A percentile compares a stretch with the other conserved stretches of the same genome.
Evolutionary conservation across 345 rosid genomes (phyloP).

Genomic region (Aquilaria yunnanensis): DNA sequence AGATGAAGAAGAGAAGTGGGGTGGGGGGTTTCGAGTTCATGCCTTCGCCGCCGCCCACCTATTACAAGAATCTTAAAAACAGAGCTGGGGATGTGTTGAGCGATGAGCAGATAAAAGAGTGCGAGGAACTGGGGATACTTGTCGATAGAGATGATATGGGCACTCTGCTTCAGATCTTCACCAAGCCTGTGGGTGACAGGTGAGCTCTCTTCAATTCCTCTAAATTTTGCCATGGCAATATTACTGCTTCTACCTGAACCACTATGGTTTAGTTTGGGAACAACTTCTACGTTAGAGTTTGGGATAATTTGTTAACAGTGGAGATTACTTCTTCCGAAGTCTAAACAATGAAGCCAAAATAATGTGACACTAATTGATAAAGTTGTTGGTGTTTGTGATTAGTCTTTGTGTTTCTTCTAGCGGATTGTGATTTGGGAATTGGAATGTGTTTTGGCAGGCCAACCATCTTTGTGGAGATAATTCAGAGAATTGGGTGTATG

Average conservation of each 20-base stretch:
- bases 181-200: conserved; percentile 96
- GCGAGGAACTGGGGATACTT: conserved; percentile 85
- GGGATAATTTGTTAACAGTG: too few relatives aligned
- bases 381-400: background rate
- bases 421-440: background rate
- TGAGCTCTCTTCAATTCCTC: background rate
- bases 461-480: conserved; percentile 91
- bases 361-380: background rate
- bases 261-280: background rate
- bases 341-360: too few relatives aligned
- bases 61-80: conserved; percentile 64
- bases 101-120: conserved; percentile 78
- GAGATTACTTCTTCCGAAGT: too few relatives aligned
- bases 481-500: conserved; percentile 88
- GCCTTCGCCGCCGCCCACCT: conserved; percentile 93
- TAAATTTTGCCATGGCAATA: background rate
- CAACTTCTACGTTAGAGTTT: too few relatives aligned
- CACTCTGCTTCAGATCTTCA: conserved; percentile 88
- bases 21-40: conserved; percentile 91
- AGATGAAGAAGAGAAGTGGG: conserved; percentile 73
- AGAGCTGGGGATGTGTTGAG: conserved; percentile 69
- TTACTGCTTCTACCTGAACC: background rate
- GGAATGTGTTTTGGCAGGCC: conserved; percentile 40
- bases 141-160: conserved; percentile 97
- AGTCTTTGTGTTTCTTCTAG: background rate